Conservation (phyloP, 345 rosid species). For the Eucalyptus coolabah region DNA sequence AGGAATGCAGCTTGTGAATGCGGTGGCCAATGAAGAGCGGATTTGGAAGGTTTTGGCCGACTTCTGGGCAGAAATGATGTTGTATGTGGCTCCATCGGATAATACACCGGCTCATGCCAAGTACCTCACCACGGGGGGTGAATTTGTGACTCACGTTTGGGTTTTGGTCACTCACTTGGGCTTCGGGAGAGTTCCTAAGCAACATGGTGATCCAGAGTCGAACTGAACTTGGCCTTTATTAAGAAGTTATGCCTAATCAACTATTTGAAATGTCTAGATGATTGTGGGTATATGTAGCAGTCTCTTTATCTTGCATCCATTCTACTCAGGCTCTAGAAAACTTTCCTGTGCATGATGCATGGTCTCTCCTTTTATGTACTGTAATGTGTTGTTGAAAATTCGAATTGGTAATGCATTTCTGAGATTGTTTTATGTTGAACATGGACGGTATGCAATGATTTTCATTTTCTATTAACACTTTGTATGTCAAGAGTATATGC, state of each 20-base stretch:
- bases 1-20: not conserved
- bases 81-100: not conserved
- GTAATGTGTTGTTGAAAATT: too few relatives aligned
- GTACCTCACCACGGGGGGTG: not conserved
- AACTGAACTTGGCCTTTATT: not conserved
- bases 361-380: not conserved
- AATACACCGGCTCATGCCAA: not conserved
- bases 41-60: not conserved
- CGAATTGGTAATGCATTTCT: too few relatives aligned
- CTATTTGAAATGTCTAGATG: not conserved
- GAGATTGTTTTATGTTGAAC: too few relatives aligned
- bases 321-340: not conserved
- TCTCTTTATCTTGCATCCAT: not conserved
- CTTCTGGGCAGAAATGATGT: not conserved
- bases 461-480: too few relatives aligned
- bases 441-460: too few relatives aligned
- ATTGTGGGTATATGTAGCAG: not conserved
- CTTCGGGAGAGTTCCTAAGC: not conserved
- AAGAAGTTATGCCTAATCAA: too few relatives aligned
- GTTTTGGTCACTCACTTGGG: not conserved
- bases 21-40: accelerated
- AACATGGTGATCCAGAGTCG: not conserved
- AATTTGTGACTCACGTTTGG: not conserved
- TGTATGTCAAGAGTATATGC: too few relatives aligned
- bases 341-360: not conserved